phyloP scores from a whole-genome alignment of 768 basidiomycete species.

The Boletellus ananas region DNA sequence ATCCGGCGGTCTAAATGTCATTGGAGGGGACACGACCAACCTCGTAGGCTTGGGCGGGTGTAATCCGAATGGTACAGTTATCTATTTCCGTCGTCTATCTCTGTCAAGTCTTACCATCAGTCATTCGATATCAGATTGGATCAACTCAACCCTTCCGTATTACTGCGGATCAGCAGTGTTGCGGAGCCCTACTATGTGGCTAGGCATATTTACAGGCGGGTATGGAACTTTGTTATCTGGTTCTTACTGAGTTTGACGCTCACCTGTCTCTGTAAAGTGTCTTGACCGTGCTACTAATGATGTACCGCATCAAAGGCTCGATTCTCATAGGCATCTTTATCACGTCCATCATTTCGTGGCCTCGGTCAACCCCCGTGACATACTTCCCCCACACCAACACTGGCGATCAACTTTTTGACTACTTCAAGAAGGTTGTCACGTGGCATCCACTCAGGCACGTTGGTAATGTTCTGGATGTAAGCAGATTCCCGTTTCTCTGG shows the following conservation, averaged over 20 bases:
- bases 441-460: slow-evolving; percentile 61
- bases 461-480: slow-evolving; percentile 67
- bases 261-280: slow-evolving; percentile 40
- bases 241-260: slow-evolving; percentile 1
- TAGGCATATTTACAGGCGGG: slow-evolving; percentile 86
- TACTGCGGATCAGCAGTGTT: slow-evolving; percentile 67
- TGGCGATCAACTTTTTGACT: slow-evolving; percentile 74
- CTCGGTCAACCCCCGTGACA: slow-evolving; percentile 75
- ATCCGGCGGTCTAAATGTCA: slow-evolving; percentile 63
- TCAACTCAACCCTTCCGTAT: slow-evolving; percentile 41
- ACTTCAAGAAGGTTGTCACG: slow-evolving; percentile 80
- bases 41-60: slow-evolving; percentile 79
- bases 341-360: slow-evolving; percentile 86
- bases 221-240: slow-evolving; percentile 30
- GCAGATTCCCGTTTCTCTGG: slow-evolving; percentile 13
- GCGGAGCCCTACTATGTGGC: slow-evolving; percentile 76
- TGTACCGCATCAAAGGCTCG: slow-evolving; percentile 81
- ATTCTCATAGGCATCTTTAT: slow-evolving; percentile 81
- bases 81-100: slow-evolving; percentile 1
- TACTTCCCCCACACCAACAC: slow-evolving; percentile 69
- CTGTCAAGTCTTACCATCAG: slow-evolving; percentile 6
- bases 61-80: slow-evolving; percentile 40
- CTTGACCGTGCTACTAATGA: slow-evolving; percentile 73
- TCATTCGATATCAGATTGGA: slow-evolving; percentile 36
- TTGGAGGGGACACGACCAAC: slow-evolving; percentile 69